phyloP scores from a whole-genome alignment of 495 filamentous ascomycete species.

The Aspergillus saccharolyticus region DNA sequence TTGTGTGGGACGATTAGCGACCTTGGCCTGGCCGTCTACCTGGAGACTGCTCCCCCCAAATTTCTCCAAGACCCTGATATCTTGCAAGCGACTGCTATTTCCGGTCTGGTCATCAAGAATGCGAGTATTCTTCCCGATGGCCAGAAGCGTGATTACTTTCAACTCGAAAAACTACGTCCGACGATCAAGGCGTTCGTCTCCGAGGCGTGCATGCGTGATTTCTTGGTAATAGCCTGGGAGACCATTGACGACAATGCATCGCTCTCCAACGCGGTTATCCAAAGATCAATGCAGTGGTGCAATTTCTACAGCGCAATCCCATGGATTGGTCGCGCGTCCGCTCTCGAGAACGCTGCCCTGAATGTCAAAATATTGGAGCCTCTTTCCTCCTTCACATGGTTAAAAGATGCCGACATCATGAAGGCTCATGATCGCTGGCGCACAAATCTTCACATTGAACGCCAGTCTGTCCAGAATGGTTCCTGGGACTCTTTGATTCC shows the following conservation, averaged over 20 bases:
- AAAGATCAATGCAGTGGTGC: conserved; percentile 50
- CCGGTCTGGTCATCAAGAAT: conserved; percentile 46
- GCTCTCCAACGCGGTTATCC: conserved; percentile 47
- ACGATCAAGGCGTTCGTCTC: conserved; percentile 52
- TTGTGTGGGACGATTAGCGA: conserved; percentile 32
- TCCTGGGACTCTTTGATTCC: conserved; percentile 27
- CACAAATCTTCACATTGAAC: conserved; percentile 33
- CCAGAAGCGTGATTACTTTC: conserved; percentile 48
- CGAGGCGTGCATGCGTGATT: conserved; percentile 45
- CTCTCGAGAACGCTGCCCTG: conserved; percentile 36
- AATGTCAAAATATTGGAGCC: conserved; percentile 38
- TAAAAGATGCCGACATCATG: conserved; percentile 50
- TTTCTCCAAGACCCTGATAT: conserved; percentile 41
- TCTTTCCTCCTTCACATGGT: conserved; percentile 52
- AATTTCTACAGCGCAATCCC: conserved; percentile 51
- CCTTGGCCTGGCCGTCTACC: conserved; percentile 42
- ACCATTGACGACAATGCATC: conserved; percentile 45
- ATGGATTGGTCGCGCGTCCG: conserved; percentile 44
- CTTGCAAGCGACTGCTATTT: conserved; percentile 31
- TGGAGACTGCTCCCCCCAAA: conserved; percentile 45
- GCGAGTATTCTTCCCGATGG: conserved; percentile 45
- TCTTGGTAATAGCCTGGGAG: conserved; percentile 49
- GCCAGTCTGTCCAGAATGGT: conserved; percentile 9
- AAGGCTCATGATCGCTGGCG: conserved; percentile 48
- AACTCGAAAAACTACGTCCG: conserved; percentile 33